phyloP scores from a whole-genome alignment of 2,329 filamentous ascomycete genomes.

The Fusarium camptoceras region DNA sequence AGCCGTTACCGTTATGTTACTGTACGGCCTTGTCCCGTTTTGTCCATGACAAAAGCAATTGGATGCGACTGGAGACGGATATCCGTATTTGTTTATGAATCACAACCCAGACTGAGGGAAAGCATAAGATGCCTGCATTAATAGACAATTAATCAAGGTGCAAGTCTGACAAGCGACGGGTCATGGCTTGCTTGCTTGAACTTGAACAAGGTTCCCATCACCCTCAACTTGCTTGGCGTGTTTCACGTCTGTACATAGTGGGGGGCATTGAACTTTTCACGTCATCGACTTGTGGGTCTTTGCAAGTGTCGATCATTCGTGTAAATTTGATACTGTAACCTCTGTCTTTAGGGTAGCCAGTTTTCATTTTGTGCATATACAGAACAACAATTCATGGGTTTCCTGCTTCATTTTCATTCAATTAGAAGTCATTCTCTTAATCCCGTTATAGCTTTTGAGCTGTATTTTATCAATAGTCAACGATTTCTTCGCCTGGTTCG shows the following conservation, averaged over 20 bases:
- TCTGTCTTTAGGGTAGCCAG: constrained; percentile 23
- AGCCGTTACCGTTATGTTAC: constrained; percentile 17
- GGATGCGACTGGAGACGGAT: background rate
- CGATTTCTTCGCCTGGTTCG: too few relatives aligned
- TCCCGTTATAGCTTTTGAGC: too few relatives aligned
- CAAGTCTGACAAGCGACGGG: constrained; percentile 12
- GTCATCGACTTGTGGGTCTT: constrained; percentile 30
- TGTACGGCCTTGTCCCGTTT: background rate
- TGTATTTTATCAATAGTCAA: too few relatives aligned
- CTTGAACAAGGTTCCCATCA: constrained; percentile 1
- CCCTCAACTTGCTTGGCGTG: constrained; percentile 29
- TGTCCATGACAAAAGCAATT: background rate
- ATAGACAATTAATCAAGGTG: background rate
- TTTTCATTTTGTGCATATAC: background rate
- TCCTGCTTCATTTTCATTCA: too few relatives aligned
- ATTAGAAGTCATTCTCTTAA: too few relatives aligned
- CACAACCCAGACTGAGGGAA: background rate
- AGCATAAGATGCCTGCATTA: background rate
- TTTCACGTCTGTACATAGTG: constrained; percentile 34
- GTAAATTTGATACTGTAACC: background rate
- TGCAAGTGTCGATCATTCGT: constrained; percentile 32
- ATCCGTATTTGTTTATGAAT: background rate
- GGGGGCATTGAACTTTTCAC: constrained; percentile 9
- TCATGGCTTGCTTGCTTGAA: too few relatives aligned
- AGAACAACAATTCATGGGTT: too few relatives aligned